Conservation (phyloP, 1,284 basidiomycete species). For the Fomes fomentarius region DNA sequence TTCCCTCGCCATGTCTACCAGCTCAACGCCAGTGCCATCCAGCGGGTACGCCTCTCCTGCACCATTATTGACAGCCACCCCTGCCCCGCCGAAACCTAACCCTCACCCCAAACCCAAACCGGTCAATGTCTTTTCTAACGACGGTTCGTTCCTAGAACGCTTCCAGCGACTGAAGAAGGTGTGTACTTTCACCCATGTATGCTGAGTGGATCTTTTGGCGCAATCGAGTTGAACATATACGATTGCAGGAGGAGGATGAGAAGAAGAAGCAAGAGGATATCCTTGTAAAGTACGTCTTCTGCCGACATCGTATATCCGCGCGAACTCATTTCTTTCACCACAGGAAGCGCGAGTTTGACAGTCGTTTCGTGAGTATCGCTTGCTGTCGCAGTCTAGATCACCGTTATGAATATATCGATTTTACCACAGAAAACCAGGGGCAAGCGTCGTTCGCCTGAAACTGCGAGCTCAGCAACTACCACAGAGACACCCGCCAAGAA, state of each 20-base stretch:
- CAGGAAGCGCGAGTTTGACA: slow-evolving; percentile 63
- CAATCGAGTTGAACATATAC: neutral
- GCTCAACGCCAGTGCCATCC: slow-evolving; percentile 28
- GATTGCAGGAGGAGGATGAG: slow-evolving; percentile 54
- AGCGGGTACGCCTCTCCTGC: slow-evolving; percentile 37
- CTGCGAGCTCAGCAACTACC: slow-evolving; percentile 32
- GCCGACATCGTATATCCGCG: slow-evolving; percentile 3
- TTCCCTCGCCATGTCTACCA: slow-evolving; percentile 25
- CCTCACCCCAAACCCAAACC: slow-evolving; percentile 45
- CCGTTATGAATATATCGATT: neutral
- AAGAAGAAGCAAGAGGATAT: slow-evolving; percentile 56
- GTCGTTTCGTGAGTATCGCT: slow-evolving; percentile 59
- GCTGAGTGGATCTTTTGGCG: no score
- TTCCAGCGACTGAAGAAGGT: slow-evolving; percentile 57
- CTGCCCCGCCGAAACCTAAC: slow-evolving; percentile 30
- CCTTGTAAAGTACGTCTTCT: slow-evolving; percentile 44
- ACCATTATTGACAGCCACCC: slow-evolving; percentile 25
- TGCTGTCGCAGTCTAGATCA: neutral
- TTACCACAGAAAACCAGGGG: slow-evolving; percentile 56
- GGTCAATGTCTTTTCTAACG: slow-evolving; percentile 59
- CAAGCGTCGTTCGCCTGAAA: slow-evolving; percentile 56
- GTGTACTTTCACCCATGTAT: slow-evolving; percentile 7
- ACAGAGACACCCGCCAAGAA: slow-evolving; percentile 45
- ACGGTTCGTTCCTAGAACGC: slow-evolving; percentile 62
- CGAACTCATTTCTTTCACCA: neutral